Base-by-base conservation (phyloP, 2,329 filamentous ascomycete species). In the Aspergillus cejpii region DNA sequence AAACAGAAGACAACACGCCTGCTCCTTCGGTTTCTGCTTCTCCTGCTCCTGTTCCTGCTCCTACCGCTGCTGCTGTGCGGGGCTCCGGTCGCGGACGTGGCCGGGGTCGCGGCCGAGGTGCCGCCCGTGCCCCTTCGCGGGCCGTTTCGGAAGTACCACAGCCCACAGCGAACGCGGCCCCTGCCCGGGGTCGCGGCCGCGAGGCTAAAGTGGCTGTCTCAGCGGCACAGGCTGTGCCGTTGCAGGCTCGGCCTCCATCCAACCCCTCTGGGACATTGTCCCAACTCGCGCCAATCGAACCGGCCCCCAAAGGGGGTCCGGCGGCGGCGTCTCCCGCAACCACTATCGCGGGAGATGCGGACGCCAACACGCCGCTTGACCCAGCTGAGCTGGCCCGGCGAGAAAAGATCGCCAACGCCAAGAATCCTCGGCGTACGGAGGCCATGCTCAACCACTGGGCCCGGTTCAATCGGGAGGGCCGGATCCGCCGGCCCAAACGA, bases 371-470 rank as follows among this genome's bases (percentile, higher is more conserved):
- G 15, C 47, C 55, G 10, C 37, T 64, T 19, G 59, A 61, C 28
- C 45, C 57, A 11, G 49, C 49, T 2, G 65, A 67, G 36, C 50
- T 63, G 23, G 62, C 61, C 14, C 61, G 64, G 37, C 64, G 58
- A 14, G 54, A 64, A 39, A 69, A 69, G 49, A 69, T 71, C 34
- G 57, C 60, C 34, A 67, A 69, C 43, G 70, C 68, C 15, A 70
- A 70, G 53, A 70, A 71, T 39, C 68, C 68, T 4, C 68, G 68
- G 45, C 61, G 68, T 21, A 71, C 68, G 6, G 66, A 69, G 50
- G 68, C 68, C 34, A 71, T 71, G 68, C 60, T 71, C 20, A 65
- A 70, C 46, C 68, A 71, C 50, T 71, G 68, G 68, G 65, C 60
- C 15, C 65, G 67, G 19, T 71, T 70, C 56, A 69, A 69, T 43